A percentile compares a stretch with the other conserved stretches of the same genome.
Conservation (phyloP, 2,329 filamentous ascomycete species). For the Penicillium sp. region DNA sequence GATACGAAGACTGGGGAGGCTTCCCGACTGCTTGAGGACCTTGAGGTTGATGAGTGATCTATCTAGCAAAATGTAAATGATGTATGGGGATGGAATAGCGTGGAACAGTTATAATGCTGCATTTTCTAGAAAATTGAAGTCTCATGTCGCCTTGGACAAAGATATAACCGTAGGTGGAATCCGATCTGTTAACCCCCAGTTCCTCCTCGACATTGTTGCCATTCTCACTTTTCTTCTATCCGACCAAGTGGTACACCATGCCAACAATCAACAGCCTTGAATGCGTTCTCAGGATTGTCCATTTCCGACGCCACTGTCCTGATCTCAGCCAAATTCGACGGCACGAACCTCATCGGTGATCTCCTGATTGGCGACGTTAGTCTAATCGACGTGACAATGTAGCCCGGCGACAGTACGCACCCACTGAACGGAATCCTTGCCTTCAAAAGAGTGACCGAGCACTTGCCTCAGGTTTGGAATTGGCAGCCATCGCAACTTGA, state of each 20-base stretch:
- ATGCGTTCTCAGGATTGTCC: slow-evolving; percentile 18
- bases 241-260: not conserved
- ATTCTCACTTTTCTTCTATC: not conserved
- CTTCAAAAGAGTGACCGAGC: slow-evolving; percentile 10
- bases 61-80: not conserved
- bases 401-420: slow-evolving; percentile 21
- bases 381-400: slow-evolving; percentile 14
- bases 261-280: slow-evolving; percentile 12
- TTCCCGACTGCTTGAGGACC: slow-evolving; percentile 5
- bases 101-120: not conserved
- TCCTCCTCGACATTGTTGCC: not conserved
- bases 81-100: not conserved
- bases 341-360: slow-evolving; percentile 20
- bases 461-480: slow-evolving; percentile 14
- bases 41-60: not conserved
- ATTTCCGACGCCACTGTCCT: slow-evolving; percentile 20
- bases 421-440: slow-evolving; percentile 19
- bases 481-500: slow-evolving; percentile 14
- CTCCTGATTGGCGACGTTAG: slow-evolving; percentile 19
- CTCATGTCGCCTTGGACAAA: slow-evolving; percentile 18
- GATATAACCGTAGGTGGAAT: slow-evolving; percentile 15
- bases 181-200: not conserved
- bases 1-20: slow-evolving; percentile 8
- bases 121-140: slow-evolving; percentile 10
- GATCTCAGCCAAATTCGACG: slow-evolving; percentile 17